Evolutionary conservation across 202 grass and related monocot genomes (phyloP).

Genomic region (Schoenoplectus tabernaemontani): DNA sequence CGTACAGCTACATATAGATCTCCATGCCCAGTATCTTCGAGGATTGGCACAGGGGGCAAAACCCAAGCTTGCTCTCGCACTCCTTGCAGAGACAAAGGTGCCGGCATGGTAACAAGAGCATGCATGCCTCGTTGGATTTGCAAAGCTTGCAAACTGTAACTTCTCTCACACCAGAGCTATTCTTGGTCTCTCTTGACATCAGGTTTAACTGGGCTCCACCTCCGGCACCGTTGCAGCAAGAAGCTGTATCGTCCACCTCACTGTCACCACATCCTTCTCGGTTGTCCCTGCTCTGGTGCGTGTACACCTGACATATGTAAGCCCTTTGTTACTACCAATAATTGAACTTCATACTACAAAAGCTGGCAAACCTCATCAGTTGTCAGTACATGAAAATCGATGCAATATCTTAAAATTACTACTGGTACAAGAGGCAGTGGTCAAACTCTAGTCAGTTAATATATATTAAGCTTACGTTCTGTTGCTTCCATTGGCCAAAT

Average conservation of each 20-base stretch:
- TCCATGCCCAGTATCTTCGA: conserved; percentile 99
- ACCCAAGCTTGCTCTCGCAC: conserved; percentile 83
- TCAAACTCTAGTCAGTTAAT: too few relatives aligned
- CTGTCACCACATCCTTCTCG: conserved; percentile 99
- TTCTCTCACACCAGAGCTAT: conserved; percentile 27
- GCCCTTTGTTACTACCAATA: too few relatives aligned
- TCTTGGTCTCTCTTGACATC: conserved; percentile 42
- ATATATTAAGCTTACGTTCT: too few relatives aligned
- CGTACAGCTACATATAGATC: conserved; percentile 63
- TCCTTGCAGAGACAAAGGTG: conserved; percentile 96
- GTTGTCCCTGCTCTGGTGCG: conserved; percentile 87
- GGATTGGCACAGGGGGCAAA: conserved; percentile 81
- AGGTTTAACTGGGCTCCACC: conserved; percentile 51
- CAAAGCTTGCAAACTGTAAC: conserved; percentile 62
- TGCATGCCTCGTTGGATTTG: conserved; percentile 70
- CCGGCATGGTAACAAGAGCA: conserved; percentile 89
- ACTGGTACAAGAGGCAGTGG: too few relatives aligned
- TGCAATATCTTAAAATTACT: too few relatives aligned
- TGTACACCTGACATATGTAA: conserved; percentile 76
- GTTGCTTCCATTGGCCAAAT: neutral
- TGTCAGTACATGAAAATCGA: too few relatives aligned
- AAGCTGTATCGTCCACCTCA: conserved; percentile 84
- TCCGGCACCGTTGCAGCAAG: conserved; percentile 56
- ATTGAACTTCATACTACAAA: too few relatives aligned
- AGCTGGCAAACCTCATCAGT: too few relatives aligned